Evolutionary conservation across 306 rosid genomes (phyloP), one percentile per base, ranked within the genome.

Genomic region (Gastrolobium bilobum): DNA sequence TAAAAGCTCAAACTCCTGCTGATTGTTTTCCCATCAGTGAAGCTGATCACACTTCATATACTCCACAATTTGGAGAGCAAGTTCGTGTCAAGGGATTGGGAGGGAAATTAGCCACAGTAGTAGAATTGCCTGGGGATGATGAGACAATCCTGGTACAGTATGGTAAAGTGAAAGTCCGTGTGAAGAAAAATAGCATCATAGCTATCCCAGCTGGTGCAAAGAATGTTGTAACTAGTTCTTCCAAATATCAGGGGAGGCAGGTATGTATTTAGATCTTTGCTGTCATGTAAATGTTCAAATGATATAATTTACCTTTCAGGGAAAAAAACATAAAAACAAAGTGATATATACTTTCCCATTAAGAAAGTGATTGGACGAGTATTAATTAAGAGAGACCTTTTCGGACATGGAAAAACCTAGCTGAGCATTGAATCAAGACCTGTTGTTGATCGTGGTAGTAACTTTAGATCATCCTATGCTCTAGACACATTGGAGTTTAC

Each of bases 161-260:
- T 86, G 97, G 97, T 65, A 90, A 89, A 86, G 82, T 94, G 50
- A 92, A 91, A 88, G 92, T 83, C 46, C 93, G 97, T 40, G 89
- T 94, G 84, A 94, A 89, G 91, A 94, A 85, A 86, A 89, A 83
- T 67, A 87, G 83, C 74, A 81, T 92, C 79, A 68, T 75, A 81
- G 84, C 95, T 68, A 68, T 88, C 72, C 82, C 86, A 69, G 84
- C 84, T 4, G 71, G 75, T 51, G 63, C 64, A 75, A 89, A 80
- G 90, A 86, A 68, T 71, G 78, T 50, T 20, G 46, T 67, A 30
- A 73, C 87, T n/a, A 71, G 77, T 62, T 82, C 91, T 75, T 77
- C 61, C 68, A 39, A 85, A 34, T 82, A 34, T 64, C 81, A 72
- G 72, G 83, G 86, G 80, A 86, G 33, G 82, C 93, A 84, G 98